Base-by-base conservation (phyloP, 208 protist species). In the Leptomonas seymouri region DNA sequence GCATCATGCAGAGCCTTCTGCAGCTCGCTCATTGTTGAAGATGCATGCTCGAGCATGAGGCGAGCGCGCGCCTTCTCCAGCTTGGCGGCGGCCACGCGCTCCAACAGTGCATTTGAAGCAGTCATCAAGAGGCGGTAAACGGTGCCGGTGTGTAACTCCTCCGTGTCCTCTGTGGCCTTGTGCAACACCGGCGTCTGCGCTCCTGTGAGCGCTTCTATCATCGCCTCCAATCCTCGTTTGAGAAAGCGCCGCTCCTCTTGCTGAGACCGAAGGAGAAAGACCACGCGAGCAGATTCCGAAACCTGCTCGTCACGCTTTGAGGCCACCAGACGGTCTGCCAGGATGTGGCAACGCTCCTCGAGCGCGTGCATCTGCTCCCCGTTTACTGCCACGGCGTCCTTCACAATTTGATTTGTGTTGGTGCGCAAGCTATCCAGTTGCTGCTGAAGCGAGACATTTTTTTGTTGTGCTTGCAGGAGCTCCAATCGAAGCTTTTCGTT, bases 181-280 rank as follows among this genome's bases (percentile, higher is more conserved):
- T 3, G 20, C 51, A 54, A 23, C n/a, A 34, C 28, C 23, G 56
- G 3, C n/a, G 28, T 50, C 28, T 18, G 51, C 16, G 16, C 21
- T 18, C 30, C 27, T 59, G 45, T 68, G 14, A 86, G 54, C 18
- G 76, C 60, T 56, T 80, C 60, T 59, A 89, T 67, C 30, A 93
- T 71, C 2, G 45, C 76, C 21, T 75, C 49, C 25, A 93, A 44
- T 25, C 65, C 72, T 11, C 85, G 81, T 30, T 58, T 72, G 31
- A 90, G 59, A 67, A 90, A 90, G 51, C 72, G 74, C 20, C 85
- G 82, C 77, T 93, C 88, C 75, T 89, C 85, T 59, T 85, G 80
- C 67, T 93, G 88, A 14, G 81, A 76, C 39, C 85, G 83, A 16
- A 91, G 74, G 4, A 93, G 78, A 74, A 91, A 89, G 36, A 76